Evolutionary conservation across 129 eudicot genomes (phyloP).

Genomic region (Tagetes erecta): DNA sequence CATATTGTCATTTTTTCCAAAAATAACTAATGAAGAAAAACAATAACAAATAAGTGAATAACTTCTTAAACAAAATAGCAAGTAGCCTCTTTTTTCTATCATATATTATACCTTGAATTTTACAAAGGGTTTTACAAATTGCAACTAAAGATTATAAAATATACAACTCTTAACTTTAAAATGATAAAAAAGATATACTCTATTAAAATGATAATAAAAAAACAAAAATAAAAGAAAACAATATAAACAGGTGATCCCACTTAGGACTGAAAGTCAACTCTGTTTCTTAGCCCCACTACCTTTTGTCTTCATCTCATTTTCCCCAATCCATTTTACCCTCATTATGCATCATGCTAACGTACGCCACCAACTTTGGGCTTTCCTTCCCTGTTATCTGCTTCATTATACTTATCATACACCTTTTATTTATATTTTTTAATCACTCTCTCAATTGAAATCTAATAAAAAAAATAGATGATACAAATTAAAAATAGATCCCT

Average conservation of each 20-base stretch:
- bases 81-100: too few relatives aligned
- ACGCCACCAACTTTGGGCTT: conserved; percentile 25
- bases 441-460: neutral
- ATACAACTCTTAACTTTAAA: too few relatives aligned
- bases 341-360: conserved; percentile 41
- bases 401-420: conserved; percentile 19
- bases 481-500: neutral
- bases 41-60: too few relatives aligned
- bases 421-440: neutral
- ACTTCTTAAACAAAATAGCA: too few relatives aligned
- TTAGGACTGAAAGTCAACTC: conserved; percentile 44
- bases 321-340: conserved; percentile 35
- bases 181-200: too few relatives aligned
- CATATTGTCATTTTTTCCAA: too few relatives aligned
- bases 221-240: neutral
- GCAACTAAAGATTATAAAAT: too few relatives aligned
- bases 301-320: conserved; percentile 34
- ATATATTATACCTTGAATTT: too few relatives aligned
- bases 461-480: neutral
- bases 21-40: too few relatives aligned
- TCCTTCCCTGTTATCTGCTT: neutral
- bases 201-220: neutral
- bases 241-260: conserved; percentile 36
- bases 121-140: too few relatives aligned
- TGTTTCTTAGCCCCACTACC: conserved; percentile 46